A percentile compares a stretch with the other conserved stretches of the same genome.
Conservation (phyloP, 2,329 filamentous ascomycete genomes). For the Ophiostoma sp. region DNA sequence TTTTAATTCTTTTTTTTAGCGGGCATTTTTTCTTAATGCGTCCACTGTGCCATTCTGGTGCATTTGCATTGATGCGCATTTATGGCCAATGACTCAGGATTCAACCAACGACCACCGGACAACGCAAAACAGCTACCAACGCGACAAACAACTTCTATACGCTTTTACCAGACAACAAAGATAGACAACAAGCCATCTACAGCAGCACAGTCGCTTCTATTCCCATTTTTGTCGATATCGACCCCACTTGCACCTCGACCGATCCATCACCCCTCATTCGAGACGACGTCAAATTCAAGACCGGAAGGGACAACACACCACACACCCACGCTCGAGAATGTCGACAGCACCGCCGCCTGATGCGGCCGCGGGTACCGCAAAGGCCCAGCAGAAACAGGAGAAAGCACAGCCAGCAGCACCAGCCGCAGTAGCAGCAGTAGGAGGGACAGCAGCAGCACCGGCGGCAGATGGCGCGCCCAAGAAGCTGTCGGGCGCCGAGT, state of each 20-base stretch:
- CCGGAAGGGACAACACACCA: background rate
- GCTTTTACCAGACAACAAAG: background rate
- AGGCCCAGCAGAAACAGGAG: background rate
- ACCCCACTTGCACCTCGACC: background rate
- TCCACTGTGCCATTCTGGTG: background rate
- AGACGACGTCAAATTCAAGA: background rate
- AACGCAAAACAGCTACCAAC: background rate
- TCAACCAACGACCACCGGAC: background rate
- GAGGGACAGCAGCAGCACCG: constrained; percentile 22
- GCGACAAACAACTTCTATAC: background rate
- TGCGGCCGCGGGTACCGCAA: background rate
- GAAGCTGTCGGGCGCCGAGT: constrained; percentile 71
- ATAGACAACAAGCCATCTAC: background rate
- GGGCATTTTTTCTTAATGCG: constrained; percentile 22
- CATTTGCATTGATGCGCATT: background rate
- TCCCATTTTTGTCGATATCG: background rate
- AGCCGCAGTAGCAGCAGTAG: constrained; percentile 16
- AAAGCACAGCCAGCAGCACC: background rate
- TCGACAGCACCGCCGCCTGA: constrained; percentile 17
- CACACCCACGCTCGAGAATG: background rate
- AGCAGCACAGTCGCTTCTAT: background rate
- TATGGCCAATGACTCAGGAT: constrained; percentile 22
- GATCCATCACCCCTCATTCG: background rate
- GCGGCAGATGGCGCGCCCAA: constrained; percentile 34
- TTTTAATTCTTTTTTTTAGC: constrained; percentile 19